Conservation (phyloP, 768 basidiomycete species). For the Suillus lakei region DNA sequence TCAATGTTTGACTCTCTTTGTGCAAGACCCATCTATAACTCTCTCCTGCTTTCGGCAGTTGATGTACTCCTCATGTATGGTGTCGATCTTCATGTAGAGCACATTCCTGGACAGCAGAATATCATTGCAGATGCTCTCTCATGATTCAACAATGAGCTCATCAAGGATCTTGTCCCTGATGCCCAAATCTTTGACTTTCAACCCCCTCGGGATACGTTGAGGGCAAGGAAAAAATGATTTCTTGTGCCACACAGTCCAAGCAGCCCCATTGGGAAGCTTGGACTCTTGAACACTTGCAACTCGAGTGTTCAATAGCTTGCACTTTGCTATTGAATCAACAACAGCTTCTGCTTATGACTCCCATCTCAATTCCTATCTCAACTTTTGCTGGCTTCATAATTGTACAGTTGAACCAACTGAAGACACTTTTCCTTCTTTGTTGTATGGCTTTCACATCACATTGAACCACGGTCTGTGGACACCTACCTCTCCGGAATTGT, state of each 20-base stretch:
- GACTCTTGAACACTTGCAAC: slow-evolving; percentile 37
- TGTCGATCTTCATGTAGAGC: too few species aligned
- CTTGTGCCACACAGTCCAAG: neutral
- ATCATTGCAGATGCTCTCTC: too few species aligned
- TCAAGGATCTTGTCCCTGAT: too few species aligned
- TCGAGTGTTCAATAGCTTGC: slow-evolving; percentile 39
- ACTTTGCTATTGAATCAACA: slow-evolving; percentile 28
- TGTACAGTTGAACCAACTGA: neutral
- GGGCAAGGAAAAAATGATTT: slow-evolving; percentile 21
- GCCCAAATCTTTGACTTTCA: slow-evolving; percentile 3
- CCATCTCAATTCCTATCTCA: neutral
- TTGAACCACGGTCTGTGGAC: slow-evolving; percentile 39
- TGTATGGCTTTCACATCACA: slow-evolving; percentile 40
- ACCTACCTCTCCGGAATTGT: slow-evolving; percentile 45
- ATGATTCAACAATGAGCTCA: too few species aligned
- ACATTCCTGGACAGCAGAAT: too few species aligned
- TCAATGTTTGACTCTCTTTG: too few species aligned
- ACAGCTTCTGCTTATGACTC: neutral
- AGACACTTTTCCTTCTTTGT: slow-evolving; percentile 44
- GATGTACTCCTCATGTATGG: too few species aligned
- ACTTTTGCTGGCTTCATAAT: neutral
- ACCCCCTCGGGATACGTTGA: slow-evolving; percentile 31
- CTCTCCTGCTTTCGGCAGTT: too few species aligned
- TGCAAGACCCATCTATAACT: too few species aligned
- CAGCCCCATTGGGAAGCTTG: slow-evolving; percentile 31